Percentiles rank a stretch among this genome's conserved stretches.
phyloP scores from a whole-genome alignment of 2,329 filamentous ascomycete genomes.

The Penicillium sp. region DNA sequence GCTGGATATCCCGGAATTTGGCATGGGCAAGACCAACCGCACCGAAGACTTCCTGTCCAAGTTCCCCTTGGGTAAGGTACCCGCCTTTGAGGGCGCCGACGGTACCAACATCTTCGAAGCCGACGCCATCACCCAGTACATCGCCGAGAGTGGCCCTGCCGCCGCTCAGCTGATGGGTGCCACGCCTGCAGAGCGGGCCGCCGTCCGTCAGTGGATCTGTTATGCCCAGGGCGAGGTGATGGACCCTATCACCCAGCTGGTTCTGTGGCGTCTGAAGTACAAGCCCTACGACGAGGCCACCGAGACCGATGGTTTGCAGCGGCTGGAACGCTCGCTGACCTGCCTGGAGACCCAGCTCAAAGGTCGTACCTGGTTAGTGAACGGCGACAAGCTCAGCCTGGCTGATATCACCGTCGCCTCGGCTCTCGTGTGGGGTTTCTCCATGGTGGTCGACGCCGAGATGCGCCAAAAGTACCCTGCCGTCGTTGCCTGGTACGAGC shows the following conservation, averaged over 20 bases:
- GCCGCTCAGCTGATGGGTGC: slow-evolving; percentile 45
- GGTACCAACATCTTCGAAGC: slow-evolving; percentile 47
- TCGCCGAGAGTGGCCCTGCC: slow-evolving; percentile 46
- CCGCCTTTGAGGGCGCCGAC: slow-evolving; percentile 47
- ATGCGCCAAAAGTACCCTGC: slow-evolving; percentile 25
- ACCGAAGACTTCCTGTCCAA: slow-evolving; percentile 48
- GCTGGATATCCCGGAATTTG: slow-evolving; percentile 36
- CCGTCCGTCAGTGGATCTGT: slow-evolving; percentile 46
- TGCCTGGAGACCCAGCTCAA: slow-evolving; percentile 21
- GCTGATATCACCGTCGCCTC: slow-evolving; percentile 28
- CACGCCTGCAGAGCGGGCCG: slow-evolving; percentile 40
- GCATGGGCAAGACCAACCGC: slow-evolving; percentile 42
- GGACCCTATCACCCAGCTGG: slow-evolving; percentile 14
- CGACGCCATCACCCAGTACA: slow-evolving; percentile 47
- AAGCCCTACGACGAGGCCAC: slow-evolving; percentile 19
- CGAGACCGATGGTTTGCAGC: slow-evolving; percentile 17
- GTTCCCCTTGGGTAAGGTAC: slow-evolving; percentile 52
- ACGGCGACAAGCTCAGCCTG: slow-evolving; percentile 22
- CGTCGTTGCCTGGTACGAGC: slow-evolving; percentile 25
- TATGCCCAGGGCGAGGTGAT: slow-evolving; percentile 37
- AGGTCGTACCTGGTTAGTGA: slow-evolving; percentile 21
- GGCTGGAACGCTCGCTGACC: slow-evolving; percentile 18
- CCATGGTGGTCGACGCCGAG: slow-evolving; percentile 23
- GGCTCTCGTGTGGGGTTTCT: slow-evolving; percentile 26
- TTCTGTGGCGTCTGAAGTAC: slow-evolving; percentile 21